Base-by-base conservation (phyloP, 345 rosid species). In the Populus ilicifolia region DNA sequence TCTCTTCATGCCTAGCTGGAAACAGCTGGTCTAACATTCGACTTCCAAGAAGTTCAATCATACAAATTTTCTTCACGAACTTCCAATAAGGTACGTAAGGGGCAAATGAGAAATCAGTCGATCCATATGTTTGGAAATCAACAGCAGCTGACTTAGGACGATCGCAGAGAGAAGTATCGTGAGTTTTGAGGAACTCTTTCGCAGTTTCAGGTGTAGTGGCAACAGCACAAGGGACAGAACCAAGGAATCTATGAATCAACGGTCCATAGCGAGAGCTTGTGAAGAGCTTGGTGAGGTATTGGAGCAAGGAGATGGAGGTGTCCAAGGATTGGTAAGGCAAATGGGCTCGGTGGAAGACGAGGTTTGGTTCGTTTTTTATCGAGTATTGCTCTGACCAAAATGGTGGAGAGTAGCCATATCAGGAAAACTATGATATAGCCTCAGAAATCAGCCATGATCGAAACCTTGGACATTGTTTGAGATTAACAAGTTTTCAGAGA, bases 111-210 rank as follows among this genome's bases (percentile, higher is more conserved):
- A 90, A 88, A 80, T 83, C 89, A 43, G 84, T 79, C 0, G 91
- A 88, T 46, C 90, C 89, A 66, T 90, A 87, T 1, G 91, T 85
- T 35, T 87, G 90, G 81, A 75, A 84, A 75, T 89, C 91, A 5
- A 85, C 83, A 1, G 87, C 87, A 2, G 76, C 52, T 5, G 23
- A 18, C 23, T 23, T 35, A 0, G 91, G 89, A 30, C 93, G 87
- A 66, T 79, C 80, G 14, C 77, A 77, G 83, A 90, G 87, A 44
- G 80, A 83, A 20, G 76, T 61, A 69, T 90, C 92, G 25, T 87
- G 88, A n/a, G 91, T 90, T 85, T 88, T 90, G n/a, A 90, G 92
- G 75, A 90, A 78, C 65, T 83, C 89, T 76, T 86, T 87, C 20
- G 93, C 94, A 67, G 77, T 78, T 72, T 89, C 90, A 0, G 93